Conservation (phyloP, 805 yeast genomes). For the Teunomyces lycoperdinae region DNA sequence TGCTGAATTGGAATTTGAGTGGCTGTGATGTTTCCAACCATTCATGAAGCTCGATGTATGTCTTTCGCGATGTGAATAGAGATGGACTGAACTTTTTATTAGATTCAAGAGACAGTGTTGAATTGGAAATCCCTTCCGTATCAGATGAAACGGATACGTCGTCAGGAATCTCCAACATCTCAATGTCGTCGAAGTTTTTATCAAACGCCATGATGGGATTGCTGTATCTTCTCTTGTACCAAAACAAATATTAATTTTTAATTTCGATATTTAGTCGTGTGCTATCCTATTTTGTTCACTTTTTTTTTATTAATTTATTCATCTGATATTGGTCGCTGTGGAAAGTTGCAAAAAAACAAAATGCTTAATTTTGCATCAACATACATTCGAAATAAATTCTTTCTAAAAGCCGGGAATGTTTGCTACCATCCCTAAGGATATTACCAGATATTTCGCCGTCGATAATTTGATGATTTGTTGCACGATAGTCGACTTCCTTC, state of each 20-base stretch:
- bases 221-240: not conserved
- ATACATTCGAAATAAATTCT: not conserved
- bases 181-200: constrained; percentile 32
- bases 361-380: not conserved
- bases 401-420: not conserved
- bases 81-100: constrained; percentile 1
- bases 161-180: constrained; percentile 44
- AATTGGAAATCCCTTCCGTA: constrained; percentile 16
- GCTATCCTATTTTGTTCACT: not conserved
- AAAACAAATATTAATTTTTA: not conserved
- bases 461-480: not conserved
- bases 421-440: not conserved
- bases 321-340: not conserved
- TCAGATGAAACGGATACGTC: constrained; percentile 21
- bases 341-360: not conserved
- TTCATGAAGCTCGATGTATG: constrained; percentile 43
- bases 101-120: constrained; percentile 6
- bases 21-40: constrained; percentile 41
- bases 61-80: constrained; percentile 12
- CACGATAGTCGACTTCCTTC: not conserved
- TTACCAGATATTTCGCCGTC: not conserved
- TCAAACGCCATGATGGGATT: not conserved
- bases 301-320: too few species aligned
- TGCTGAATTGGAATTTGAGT: constrained; percentile 39
- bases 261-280: constrained; percentile 2